phyloP scores from a whole-genome alignment of 148 eudicot genomes.

The Vaccinium macrocarpon region DNA sequence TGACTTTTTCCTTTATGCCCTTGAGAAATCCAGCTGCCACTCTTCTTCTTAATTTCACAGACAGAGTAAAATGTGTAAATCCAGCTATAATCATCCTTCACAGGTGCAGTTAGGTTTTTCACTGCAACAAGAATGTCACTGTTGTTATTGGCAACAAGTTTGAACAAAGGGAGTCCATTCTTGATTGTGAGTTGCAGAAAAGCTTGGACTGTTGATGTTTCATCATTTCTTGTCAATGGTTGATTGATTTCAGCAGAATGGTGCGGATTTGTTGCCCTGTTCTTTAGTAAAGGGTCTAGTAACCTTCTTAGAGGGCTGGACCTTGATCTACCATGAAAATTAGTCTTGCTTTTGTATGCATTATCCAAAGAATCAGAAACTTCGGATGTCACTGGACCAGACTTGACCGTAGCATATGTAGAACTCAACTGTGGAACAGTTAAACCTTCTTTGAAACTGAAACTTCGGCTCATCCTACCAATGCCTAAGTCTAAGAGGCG shows the following conservation, averaged over 20 bases:
- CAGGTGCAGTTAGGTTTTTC: conserved; percentile 41
- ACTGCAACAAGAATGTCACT: conserved; percentile 67
- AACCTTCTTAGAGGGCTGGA: conserved; percentile 67
- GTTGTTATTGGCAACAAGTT: conserved; percentile 59
- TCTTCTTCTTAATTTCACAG: conserved; percentile 53
- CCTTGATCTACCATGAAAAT: conserved; percentile 33
- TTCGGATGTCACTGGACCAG: conserved; percentile 51
- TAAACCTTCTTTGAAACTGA: conserved; percentile 62
- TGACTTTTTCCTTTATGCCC: conserved; percentile 46
- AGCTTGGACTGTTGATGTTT: conserved; percentile 43
- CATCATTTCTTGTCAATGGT: conserved; percentile 23
- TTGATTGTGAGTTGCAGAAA: conserved; percentile 61
- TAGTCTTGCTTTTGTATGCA: conserved; percentile 20
- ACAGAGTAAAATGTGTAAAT: conserved; percentile 73
- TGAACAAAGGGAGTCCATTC: conserved; percentile 72
- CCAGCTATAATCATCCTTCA: conserved; percentile 52
- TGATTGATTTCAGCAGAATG: conserved; percentile 24
- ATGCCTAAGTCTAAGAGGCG: conserved; percentile 52
- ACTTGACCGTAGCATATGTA: conserved; percentile 36
- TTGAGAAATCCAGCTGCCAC: conserved; percentile 63
- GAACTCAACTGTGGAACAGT: conserved; percentile 36
- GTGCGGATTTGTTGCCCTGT: conserved; percentile 29
- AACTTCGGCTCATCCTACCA: conserved; percentile 58
- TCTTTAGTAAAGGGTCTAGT: conserved; percentile 57
- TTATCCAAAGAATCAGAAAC: conserved; percentile 22